Conservation (phyloP, 2,329 filamentous ascomycete genomes). For the Neocucurbitaria cava region DNA sequence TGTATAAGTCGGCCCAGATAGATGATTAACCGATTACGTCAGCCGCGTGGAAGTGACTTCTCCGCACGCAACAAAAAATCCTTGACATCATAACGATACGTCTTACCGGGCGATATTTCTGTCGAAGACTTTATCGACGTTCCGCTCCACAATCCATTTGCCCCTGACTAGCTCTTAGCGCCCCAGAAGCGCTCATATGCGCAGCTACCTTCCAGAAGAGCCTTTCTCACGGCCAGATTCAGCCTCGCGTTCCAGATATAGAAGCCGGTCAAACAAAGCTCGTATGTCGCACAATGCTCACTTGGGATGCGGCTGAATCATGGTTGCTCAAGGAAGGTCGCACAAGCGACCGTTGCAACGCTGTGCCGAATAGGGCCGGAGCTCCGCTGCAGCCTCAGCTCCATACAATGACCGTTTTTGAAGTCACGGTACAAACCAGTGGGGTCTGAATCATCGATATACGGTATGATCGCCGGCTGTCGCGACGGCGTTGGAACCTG, state of each 20-base stretch:
- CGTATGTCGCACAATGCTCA: constrained; percentile 11
- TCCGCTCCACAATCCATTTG: background rate
- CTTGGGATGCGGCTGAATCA: constrained; percentile 18
- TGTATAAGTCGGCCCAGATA: background rate
- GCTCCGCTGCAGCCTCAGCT: constrained; percentile 10
- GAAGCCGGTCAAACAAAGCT: constrained; percentile 10
- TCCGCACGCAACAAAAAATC: background rate
- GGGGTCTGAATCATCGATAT: background rate
- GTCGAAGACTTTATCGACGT: background rate
- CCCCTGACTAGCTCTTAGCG: background rate
- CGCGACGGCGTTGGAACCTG: background rate
- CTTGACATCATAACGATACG: background rate
- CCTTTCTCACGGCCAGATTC: background rate
- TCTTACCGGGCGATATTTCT: background rate
- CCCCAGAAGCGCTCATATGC: background rate
- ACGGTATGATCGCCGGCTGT: background rate
- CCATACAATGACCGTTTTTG: constrained; percentile 2
- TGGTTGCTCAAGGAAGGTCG: constrained; percentile 10
- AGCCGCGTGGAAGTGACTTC: background rate
- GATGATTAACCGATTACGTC: background rate
- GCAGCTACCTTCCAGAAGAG: background rate
- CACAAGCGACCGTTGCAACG: constrained; percentile 19
- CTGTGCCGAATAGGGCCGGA: background rate
- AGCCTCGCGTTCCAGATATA: constrained; percentile 10
- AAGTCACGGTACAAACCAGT: background rate